Conservation (phyloP, 495 filamentous ascomycete genomes). For the Neurospora sp. region DNA sequence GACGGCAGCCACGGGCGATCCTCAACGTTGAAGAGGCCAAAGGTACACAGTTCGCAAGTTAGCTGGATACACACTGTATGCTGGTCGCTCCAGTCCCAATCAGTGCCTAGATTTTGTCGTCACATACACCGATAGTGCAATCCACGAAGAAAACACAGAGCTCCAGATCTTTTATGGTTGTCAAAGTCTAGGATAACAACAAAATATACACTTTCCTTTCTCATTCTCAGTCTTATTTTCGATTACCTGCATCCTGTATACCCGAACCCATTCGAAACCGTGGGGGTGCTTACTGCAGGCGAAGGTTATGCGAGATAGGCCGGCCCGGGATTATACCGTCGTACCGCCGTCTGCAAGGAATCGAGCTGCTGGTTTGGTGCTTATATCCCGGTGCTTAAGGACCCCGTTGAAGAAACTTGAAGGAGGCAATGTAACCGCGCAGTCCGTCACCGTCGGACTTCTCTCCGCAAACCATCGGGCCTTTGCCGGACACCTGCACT, state of each 20-base stretch:
- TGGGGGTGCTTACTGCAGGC: background rate
- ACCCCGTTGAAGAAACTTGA: background rate
- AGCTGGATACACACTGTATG: background rate
- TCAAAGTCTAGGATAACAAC: background rate
- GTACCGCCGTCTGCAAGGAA: background rate
- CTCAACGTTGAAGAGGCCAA: background rate
- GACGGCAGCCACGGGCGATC: constrained; percentile 8
- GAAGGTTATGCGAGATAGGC: background rate
- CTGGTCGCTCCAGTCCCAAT: background rate
- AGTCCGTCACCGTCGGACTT: background rate
- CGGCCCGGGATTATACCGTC: background rate
- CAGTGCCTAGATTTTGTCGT: background rate
- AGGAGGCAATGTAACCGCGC: background rate
- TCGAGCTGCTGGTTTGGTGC: background rate
- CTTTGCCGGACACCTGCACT: background rate
- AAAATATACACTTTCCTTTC: background rate
- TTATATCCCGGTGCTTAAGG: background rate
- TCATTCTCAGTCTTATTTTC: background rate
- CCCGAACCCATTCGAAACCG: background rate
- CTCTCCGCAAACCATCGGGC: background rate
- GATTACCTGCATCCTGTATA: background rate
- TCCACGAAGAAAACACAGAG: background rate
- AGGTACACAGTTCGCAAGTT: background rate
- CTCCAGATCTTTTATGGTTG: background rate
- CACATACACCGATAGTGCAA: background rate